These are phyloP conservation scores for Abrus pulchellus DNA, from an alignment of 306 rosid genomes.

Conservation along the genomic window DNA sequence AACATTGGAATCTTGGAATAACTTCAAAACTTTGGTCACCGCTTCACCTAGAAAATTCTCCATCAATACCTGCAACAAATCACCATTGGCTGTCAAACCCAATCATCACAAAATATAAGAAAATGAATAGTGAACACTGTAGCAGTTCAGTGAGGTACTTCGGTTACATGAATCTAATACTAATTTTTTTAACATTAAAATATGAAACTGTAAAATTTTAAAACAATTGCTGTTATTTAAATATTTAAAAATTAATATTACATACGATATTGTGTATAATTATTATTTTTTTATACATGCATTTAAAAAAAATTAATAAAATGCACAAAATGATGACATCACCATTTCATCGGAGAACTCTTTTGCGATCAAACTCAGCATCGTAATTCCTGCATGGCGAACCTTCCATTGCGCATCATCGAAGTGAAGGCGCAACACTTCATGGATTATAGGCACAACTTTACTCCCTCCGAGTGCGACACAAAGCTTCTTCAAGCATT, in stretches of 20 bases:
- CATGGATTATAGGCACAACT: conserved; percentile 10
- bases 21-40: conserved; percentile 49
- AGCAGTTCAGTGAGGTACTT: too few species aligned
- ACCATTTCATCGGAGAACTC: conserved; percentile 60
- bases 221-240: too few species aligned
- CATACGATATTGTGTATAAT: too few species aligned
- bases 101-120: not conserved
- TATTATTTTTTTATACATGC: too few species aligned
- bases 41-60: conserved; percentile 47
- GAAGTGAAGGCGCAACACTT: conserved; percentile 40
- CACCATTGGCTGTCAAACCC: not conserved
- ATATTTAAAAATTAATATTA: too few species aligned
- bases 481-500: conserved; percentile 49
- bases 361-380: conserved; percentile 46
- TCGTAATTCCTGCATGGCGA: conserved; percentile 56
- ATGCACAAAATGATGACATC: not conserved
- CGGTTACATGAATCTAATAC: too few species aligned
- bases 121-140: too few species aligned
- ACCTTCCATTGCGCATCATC: conserved; percentile 51
- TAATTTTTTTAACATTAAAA: too few species aligned
- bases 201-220: too few species aligned
- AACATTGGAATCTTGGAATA: conserved; percentile 52
- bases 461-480: conserved; percentile 42
- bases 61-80: conserved; percentile 45
- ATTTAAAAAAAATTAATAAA: not conserved